Evolutionary conservation across 345 rosid species (phyloP), one percentile per base, ranked within the genome.

Genomic region (Boechera stricta): DNA sequence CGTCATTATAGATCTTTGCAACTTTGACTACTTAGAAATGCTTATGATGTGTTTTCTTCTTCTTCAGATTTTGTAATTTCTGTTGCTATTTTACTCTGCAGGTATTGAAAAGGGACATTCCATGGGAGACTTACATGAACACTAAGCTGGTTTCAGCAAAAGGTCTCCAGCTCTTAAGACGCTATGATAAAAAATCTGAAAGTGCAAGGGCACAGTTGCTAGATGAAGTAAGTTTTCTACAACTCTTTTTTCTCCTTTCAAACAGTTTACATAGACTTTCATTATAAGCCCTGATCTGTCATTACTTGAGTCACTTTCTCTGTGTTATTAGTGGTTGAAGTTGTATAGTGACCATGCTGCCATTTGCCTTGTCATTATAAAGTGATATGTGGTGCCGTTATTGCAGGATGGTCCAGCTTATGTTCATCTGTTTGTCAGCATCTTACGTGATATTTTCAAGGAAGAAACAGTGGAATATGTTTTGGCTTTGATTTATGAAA

Each of bases 391-490:
- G 49, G 72, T 73, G 68, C 52, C 47, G 28, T 51, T 75, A 6
- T 86, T 64, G 83, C 90, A 93, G 99, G 96, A 91, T 87, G 99
- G 99, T 69, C 94, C 94, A 52, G 92, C 94, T 44, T 95, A 95
- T 71, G 86, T 90, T 79, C 88, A 81, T 59, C 89, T 91, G 36
- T 95, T 95, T 87, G 96, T 91, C 77, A 82, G 80, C 87, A 95
- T 95, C 64, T 81, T 95, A 67, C 89, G 91, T 39, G 96, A 95
- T 64, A 93, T 93, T 61, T 87, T 80, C 77, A 95, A 95, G 84
- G 98, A 93, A 81, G 99, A 95, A 73, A 95, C 98, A 1, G 93
- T 95, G 55, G 99, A 95, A 78, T 93, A 95, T 95, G 96, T 95
- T 73, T 84, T 95, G 81, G 94, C 94, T 71, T 84, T 95, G 79